Conservation (phyloP, 78 protist genomes). For the Dictyostelium citrinum region DNA sequence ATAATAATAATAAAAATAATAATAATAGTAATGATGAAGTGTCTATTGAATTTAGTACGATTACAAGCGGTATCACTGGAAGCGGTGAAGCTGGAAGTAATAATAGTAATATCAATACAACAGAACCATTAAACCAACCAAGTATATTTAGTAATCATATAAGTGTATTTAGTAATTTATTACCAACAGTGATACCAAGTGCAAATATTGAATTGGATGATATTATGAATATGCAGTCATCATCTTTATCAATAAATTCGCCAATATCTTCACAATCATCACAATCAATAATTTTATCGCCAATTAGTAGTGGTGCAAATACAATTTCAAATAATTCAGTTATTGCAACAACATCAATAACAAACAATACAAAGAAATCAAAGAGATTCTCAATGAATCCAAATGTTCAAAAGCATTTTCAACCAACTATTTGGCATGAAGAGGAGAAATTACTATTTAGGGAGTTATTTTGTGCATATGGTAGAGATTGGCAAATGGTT, state of each 20-base stretch:
- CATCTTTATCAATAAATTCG: not conserved
- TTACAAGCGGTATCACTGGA: not conserved
- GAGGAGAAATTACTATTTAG: slow-evolving; percentile 67
- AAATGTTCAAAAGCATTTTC: slow-evolving; percentile 70
- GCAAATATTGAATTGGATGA: not conserved
- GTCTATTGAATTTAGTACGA: not conserved
- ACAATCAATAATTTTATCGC: not conserved
- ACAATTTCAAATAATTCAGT: not conserved
- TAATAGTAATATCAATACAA: not conserved
- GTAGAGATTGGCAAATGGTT: slow-evolving; percentile 52
- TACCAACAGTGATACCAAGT: not conserved
- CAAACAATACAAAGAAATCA: not conserved
- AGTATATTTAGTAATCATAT: slow-evolving; percentile 41
- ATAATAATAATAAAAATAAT: not conserved
- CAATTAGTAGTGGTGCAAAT: not conserved
- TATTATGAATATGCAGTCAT: not conserved
- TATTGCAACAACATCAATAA: not conserved
- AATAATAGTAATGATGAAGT: not conserved
- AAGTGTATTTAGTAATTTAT: slow-evolving; percentile 6
- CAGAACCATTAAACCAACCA: not conserved
- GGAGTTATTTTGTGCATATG: slow-evolving; percentile 75
- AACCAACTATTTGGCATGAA: slow-evolving; percentile 69
- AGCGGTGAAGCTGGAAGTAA: not conserved
- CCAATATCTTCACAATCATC: not conserved
- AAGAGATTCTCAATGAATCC: slow-evolving; percentile 76